Evolutionary conservation across 2,329 filamentous ascomycete genomes (phyloP), one percentile per base, ranked within the genome.

Genomic region (Blastomyces silverae): DNA sequence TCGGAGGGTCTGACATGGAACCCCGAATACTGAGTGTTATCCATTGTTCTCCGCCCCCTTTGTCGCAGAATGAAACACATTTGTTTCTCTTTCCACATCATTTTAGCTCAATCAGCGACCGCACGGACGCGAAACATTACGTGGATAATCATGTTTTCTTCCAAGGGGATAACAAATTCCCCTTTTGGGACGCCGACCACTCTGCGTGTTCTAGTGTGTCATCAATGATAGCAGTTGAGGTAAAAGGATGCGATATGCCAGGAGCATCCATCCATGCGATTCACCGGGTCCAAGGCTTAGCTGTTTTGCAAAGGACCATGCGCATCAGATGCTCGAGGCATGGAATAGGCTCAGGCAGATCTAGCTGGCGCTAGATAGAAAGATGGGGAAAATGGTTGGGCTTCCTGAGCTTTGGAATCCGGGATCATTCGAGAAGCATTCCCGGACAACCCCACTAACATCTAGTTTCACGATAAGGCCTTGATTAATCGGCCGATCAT

Each of bases 401-500:
- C 6, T 42, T 42, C n/a, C 11, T 53, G 22, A 44, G n/a, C 34
- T 25, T 42, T 17, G 34, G 56, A 28, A 28, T 25, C 22, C 5
- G 8, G 50, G 50, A 28, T 53, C 50, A 39, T 58, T 58, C n/a
- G 56, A 58, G n/a, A 42, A 58, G 56, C 17, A 28, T 37, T 44
- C 17, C 56, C 13, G 56, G 56, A 25, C 34, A 42, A 37, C 34
- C 37, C 50, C 22, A 13, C 50, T 53, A 53, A 13, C 25, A 53
- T 34, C 56, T 58, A 42, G 37, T n/a, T 42, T 13, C n/a, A 10
- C 34, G 34, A 56, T 56, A 58, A 58, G 56, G 56, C 56, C 56
- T 58, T 25, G 25, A 58, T 58, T 58, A 42, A 58, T 42, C 56
- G 34, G 56, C 37, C 31, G 56, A 58, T 58, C 56, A 25, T 15